Conservation (phyloP, 495 filamentous ascomycete genomes). For the Tuber melanosporum region DNA sequence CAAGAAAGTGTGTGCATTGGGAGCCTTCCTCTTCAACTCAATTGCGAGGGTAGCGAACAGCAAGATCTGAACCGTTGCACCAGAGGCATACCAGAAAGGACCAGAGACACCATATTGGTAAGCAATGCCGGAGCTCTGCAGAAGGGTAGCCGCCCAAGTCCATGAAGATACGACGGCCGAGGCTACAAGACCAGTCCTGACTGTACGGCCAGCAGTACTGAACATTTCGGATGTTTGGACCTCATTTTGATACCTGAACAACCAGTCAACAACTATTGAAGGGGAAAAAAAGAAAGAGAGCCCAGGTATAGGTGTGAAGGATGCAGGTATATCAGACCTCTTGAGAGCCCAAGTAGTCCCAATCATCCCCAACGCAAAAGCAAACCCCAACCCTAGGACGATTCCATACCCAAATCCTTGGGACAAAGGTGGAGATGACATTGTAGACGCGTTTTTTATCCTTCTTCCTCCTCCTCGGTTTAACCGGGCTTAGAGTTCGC, state of each 20-base stretch:
- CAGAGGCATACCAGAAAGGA: constrained; percentile 80
- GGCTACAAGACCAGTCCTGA: constrained; percentile 90
- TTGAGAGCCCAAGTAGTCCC: constrained; percentile 72
- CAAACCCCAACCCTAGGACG: constrained; percentile 66
- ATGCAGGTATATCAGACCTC: constrained; percentile 43
- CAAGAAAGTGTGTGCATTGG: constrained; percentile 81
- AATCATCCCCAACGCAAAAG: constrained; percentile 75
- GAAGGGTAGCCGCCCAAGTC: constrained; percentile 80
- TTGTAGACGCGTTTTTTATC: not conserved
- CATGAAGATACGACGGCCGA: constrained; percentile 92
- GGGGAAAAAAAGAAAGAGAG: not conserved
- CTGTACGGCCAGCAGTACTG: constrained; percentile 85
- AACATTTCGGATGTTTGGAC: constrained; percentile 97
- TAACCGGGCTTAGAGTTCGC: not conserved
- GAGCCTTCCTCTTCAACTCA: constrained; percentile 79
- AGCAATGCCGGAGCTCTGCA: constrained; percentile 81
- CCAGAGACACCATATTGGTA: constrained; percentile 90
- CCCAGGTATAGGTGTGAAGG: not conserved
- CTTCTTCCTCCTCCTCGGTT: not conserved
- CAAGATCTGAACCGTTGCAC: constrained; percentile 63
- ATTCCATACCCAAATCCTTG: constrained; percentile 78
- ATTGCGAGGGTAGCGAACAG: constrained; percentile 92
- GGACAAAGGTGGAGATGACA: constrained; percentile 50
- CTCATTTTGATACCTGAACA: constrained; percentile 73
- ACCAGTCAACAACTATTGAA: constrained; percentile 8